Conservation (phyloP, 1,139 yeast genomes). For the Debaryomycetaceae sp. region DNA sequence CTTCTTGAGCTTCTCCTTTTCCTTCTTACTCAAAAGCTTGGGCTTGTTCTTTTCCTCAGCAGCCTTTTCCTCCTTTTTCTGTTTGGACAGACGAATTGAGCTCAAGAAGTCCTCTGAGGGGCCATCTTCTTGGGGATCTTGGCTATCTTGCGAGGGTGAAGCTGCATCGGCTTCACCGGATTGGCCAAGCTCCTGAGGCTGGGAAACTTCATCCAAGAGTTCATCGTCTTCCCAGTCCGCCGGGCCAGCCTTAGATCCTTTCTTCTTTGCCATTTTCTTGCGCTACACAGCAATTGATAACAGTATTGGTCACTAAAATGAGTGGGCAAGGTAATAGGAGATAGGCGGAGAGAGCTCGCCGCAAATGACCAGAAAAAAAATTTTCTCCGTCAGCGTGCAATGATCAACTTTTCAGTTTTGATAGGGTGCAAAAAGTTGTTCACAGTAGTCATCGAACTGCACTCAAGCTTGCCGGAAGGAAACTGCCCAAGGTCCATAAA, state of each 20-base stretch:
- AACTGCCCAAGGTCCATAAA: no score
- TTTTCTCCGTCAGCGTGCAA: not conserved
- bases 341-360: no score
- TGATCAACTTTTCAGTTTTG: not conserved
- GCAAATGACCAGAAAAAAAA: no score
- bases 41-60: conserved; percentile 47
- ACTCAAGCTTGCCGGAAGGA: no score
- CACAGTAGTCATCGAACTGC: no score
- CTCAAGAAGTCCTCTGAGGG: conserved; percentile 58
- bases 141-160: conserved; percentile 21
- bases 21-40: conserved; percentile 82
- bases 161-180: conserved; percentile 14
- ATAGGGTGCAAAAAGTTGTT: no score
- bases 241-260: conserved; percentile 41
- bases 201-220: conserved; percentile 43
- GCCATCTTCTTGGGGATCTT: conserved; percentile 28
- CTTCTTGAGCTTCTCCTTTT: conserved; percentile 94
- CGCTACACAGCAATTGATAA: no score
- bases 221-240: conserved; percentile 85
- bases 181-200: conserved; percentile 45
- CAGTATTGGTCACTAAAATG: no score
- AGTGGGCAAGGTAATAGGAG: no score
- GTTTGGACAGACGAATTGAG: conserved; percentile 69
- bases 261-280: conserved; percentile 36
- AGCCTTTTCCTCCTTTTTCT: conserved; percentile 55